phyloP scores from a whole-genome alignment of 148 eudicot genomes.

The Selenicereus undatus region DNA sequence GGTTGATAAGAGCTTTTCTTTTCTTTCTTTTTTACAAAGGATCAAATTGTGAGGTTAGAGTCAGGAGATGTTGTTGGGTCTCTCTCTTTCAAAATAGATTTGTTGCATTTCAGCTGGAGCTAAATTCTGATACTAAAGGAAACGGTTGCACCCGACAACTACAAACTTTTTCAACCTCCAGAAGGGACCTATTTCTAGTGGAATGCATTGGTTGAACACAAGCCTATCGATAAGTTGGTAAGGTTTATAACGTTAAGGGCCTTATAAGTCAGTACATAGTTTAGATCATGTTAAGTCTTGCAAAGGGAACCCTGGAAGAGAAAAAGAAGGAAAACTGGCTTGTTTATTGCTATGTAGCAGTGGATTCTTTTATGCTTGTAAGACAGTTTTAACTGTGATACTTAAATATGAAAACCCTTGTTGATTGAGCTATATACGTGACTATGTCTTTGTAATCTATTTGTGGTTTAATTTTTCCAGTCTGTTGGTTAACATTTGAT shows the following conservation, averaged over 20 bases:
- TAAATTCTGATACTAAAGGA: constrained; percentile 27
- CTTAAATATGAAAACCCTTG: constrained; percentile 25
- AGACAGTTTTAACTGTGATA: constrained; percentile 13
- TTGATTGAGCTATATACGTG: background rate
- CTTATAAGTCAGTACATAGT: constrained; percentile 32
- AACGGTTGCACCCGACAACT: constrained; percentile 48
- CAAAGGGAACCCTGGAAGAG: constrained; percentile 15
- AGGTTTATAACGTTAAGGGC: constrained; percentile 12
- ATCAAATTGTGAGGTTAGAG: too few species aligned
- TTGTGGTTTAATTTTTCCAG: background rate
- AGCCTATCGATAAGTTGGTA: constrained; percentile 5
- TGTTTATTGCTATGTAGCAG: constrained; percentile 17
- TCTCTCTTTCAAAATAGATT: too few species aligned
- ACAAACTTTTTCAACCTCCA: constrained; percentile 56
- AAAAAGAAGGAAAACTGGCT: constrained; percentile 6
- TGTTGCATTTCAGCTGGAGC: too few species aligned
- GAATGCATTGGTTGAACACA: background rate
- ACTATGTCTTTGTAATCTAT: background rate
- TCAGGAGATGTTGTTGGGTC: too few species aligned
- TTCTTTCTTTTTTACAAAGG: too few species aligned
- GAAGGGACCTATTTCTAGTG: constrained; percentile 57
- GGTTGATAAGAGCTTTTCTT: too few species aligned
- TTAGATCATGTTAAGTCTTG: constrained; percentile 24
- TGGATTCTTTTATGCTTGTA: constrained; percentile 17
- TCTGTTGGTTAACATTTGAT: background rate